Base-by-base conservation (phyloP, 768 basidiomycete genomes). In the Trametopsis cervina region DNA sequence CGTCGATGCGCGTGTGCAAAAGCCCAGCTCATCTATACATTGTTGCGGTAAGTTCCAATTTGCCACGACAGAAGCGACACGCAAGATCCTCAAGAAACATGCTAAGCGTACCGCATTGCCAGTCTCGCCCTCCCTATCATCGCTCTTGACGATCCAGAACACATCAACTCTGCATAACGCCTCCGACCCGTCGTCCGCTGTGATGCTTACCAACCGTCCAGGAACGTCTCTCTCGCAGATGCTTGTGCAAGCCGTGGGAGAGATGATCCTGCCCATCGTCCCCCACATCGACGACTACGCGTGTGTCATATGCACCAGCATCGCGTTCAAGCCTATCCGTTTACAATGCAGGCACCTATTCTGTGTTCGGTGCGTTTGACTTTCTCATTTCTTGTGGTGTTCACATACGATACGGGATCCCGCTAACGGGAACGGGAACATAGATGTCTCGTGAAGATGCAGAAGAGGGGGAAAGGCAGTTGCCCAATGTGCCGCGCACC, bases 11-110 rank as follows among this genome's bases (percentile, higher is more conserved):
- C n/a, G n/a, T n/a, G n/a, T n/a, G n/a, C n/a, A 15, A 46, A 5
- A n/a, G n/a, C n/a, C n/a, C n/a, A n/a, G n/a, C n/a, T n/a, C n/a
- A n/a, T n/a, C n/a, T n/a, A n/a, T n/a, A n/a, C n/a, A n/a, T n/a
- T n/a, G n/a, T n/a, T n/a, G n/a, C n/a, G n/a, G n/a, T n/a, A 49
- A 87, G 85, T 89, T 92, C 60, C 85, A 91, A 58, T 60, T 75
- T 33, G 91, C 89, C 5, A 95, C 90, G 59, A 74, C 83, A 5
- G 91, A 95, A 63, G 93, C 92, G 1, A 87, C 85, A 2, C 80
- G 91, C 27, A 96, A 96, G 68, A 92, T 92, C 50, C 76, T 95
- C 44, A 95, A 95, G 73, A 96, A 96, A 61, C 93, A 94, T 60
- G 76, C 88, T 23, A 95, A 95, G 61, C 81, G 89, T 3, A 95